A percentile compares a stretch with the other conserved stretches of the same genome.
Conservation (phyloP, 108 stramenopile species). For the Stephanodiscus minutulus region DNA sequence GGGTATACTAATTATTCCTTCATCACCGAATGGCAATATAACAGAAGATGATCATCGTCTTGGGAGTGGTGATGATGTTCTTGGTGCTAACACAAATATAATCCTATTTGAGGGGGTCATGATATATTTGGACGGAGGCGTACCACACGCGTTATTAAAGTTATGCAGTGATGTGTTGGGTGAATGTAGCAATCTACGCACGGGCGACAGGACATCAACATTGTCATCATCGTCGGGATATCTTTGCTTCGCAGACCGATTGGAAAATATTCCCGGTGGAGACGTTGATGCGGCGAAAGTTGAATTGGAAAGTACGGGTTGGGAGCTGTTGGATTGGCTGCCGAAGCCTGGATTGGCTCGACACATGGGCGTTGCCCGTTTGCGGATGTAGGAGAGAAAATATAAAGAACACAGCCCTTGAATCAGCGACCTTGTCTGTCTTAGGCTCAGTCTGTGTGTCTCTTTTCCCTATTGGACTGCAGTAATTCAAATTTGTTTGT, state of each 20-base stretch:
- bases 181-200: constrained; percentile 1
- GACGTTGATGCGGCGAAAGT: constrained; percentile 37
- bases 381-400: background rate
- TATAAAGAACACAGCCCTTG: background rate
- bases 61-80: background rate
- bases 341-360: constrained; percentile 73
- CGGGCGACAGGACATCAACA: constrained; percentile 3
- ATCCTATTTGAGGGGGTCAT: constrained; percentile 79
- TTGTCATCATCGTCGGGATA: constrained; percentile 15
- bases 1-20: constrained; percentile 12
- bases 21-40: background rate
- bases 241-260: constrained; percentile 72
- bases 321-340: constrained; percentile 61
- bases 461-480: background rate
- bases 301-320: constrained; percentile 58
- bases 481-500: background rate
- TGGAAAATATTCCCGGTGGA: constrained; percentile 68
- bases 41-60: background rate
- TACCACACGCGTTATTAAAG: constrained; percentile 55
- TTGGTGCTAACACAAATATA: constrained; percentile 51
- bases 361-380: constrained; percentile 71
- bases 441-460: background rate
- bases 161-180: constrained; percentile 47
- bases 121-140: constrained; percentile 73
- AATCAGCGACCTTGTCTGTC: too few species aligned